Evolutionary conservation across 2,329 filamentous ascomycete genomes (phyloP), one percentile per base, ranked within the genome.

Genomic region (Colletotrichum tropicicola): DNA sequence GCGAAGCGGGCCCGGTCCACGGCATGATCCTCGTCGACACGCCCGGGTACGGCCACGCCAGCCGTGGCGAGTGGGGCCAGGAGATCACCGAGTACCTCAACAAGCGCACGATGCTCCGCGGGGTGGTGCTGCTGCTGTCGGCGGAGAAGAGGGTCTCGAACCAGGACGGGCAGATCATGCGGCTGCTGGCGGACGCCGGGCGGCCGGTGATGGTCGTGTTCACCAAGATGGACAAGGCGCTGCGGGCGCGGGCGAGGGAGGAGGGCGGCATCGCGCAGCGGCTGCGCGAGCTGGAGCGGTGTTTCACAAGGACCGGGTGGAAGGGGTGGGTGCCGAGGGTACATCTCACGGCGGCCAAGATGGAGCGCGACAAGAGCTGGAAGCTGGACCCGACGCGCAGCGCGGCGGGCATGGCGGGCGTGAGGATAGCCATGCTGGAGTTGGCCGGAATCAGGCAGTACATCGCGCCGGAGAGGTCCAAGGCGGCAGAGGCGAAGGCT

Each of bases 211-310:
- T 81, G 6, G 79, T 88, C 1, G 79, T 88, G 5, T 72, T 89
- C 51, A 89, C 87, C 10, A 88, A 88, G 73, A 84, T 82, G 13
- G 87, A 89, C 69, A 87, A 87, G 71, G 60, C 78, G 47, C 68
- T 73, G 69, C 44, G 28, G 32, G 15, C 27, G 70, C 70, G 10
- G 68, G 59, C 47, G 65, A 54, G 64, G 60, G 66, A 19, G 55
- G 57, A 60, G n/a, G 45, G 69, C 68, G 55, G n/a, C 73, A 15
- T 71, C 68, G 68, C 41, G 30, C 32, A 39, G 52, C 37, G 60
- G 59, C 35, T 67, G 19, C 44, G 48, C 27, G 56, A 65, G 45
- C 53, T 58, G 51, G 67, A 59, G 56, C 30, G 65, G 30, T 41
- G 39, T 27, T 59, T 65, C 21, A 30, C 35, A 19, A 23, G 47